These are phyloP conservation scores for Glonium stellatum DNA, from an alignment of 495 filamentous ascomycete genomes.

Conservation along the genomic window DNA sequence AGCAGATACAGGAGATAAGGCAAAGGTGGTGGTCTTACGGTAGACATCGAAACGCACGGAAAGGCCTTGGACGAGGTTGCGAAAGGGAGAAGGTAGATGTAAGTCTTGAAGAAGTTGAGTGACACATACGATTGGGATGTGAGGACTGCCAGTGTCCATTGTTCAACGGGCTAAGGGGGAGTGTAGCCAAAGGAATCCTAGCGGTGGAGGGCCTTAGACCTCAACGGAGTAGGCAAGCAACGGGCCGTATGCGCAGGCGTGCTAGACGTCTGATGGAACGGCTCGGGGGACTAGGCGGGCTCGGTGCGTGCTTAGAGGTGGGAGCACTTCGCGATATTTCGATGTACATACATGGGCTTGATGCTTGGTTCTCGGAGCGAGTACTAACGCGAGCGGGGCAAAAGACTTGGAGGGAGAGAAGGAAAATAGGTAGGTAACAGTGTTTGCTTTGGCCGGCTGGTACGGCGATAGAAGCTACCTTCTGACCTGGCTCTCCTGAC, in stretches of 20 bases:
- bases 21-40: background rate
- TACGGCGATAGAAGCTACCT: too few species aligned
- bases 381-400: background rate
- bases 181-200: background rate
- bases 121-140: background rate
- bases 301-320: background rate
- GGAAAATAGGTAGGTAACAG: too few species aligned
- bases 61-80: background rate
- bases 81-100: background rate
- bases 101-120: background rate
- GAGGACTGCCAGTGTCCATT: background rate
- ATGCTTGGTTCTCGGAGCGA: background rate
- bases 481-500: too few species aligned
- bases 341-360: background rate
- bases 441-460: too few species aligned
- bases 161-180: background rate
- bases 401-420: background rate
- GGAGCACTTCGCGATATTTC: background rate
- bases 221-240: background rate
- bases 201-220: background rate
- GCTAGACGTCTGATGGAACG: background rate
- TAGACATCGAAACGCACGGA: background rate
- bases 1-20: background rate
- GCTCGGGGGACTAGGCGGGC: background rate
- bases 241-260: background rate